Evolutionary conservation across 495 filamentous ascomycete genomes (phyloP), one percentile per base, ranked within the genome.

Genomic region (Xylaria flabelliformis): DNA sequence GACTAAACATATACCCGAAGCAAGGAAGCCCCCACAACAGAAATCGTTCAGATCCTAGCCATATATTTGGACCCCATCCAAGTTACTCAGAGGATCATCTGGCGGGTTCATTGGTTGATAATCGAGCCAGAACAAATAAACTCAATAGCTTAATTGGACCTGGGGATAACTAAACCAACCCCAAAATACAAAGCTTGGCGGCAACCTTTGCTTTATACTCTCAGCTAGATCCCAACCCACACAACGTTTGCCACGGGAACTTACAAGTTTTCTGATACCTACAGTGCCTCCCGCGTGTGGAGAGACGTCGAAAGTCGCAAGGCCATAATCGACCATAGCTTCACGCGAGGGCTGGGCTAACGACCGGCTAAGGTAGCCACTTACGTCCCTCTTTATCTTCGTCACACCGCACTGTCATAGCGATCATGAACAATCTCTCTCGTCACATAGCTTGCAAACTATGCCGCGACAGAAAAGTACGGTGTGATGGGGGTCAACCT

Each of bases 391-490:
- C 7, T 41, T 36, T n/a, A 7, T 21, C 58, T 21, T 21, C 55
- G 19, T 61, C 48, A 42, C 62, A 15, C 4, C 26, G n/a, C 21
- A 17, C 53, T 50, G 39, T 46, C 10, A 48, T 36, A 44, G 19
- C 39, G 61, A 71, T 8, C 50, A 72, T 72, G 70, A 72, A 63
- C 55, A 72, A 62, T 15, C 32, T 72, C 32, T 67, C 70, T 15
- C 70, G 70, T 42, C 70, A 72, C 70, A 72, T 72, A 72, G 70
- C 70, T n/a, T 72, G 70, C 48, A 72, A 72, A 68, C 53, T 72
- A 72, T 73, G 72, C 34, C 72, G 72, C 58, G 72, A 73, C 44
- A 41, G 72, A 48, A 73, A 73, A 65, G 72, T 73, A 44, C 55
- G 72, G 34, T 73, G 72, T 64, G 65, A 69, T 70, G 72, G 72